Conservation (phyloP, 805 yeast species). For the Candida ficus region DNA sequence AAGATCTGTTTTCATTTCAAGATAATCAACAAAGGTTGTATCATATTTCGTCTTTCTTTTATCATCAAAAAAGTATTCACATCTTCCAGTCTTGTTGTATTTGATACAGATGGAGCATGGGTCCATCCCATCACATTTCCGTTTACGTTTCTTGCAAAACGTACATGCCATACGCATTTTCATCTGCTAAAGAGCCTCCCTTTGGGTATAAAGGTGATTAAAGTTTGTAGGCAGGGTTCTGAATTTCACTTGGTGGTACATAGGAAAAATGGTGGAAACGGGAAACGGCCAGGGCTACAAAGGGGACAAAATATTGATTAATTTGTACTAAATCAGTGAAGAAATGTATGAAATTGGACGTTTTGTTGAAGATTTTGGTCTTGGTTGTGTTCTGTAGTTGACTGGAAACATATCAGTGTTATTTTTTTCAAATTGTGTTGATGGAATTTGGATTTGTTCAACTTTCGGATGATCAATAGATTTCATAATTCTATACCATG, state of each 20-base stretch:
- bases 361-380: not conserved
- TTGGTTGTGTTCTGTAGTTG: not conserved
- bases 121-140: constrained; percentile 14
- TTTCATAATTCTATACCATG: constrained; percentile 19
- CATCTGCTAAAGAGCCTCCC: too few relatives aligned
- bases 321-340: not conserved
- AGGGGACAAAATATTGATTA: not conserved
- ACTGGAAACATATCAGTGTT: constrained; percentile 12
- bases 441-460: not conserved
- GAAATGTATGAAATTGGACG: constrained; percentile 3
- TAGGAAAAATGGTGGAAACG: too few relatives aligned
- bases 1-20: constrained; percentile 26
- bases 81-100: constrained; percentile 12
- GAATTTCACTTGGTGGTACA: too few relatives aligned
- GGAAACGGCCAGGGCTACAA: constrained; percentile 1
- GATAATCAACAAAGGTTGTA: constrained; percentile 27
- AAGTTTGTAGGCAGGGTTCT: too few relatives aligned
- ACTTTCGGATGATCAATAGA: constrained; percentile 10
- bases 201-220: too few relatives aligned
- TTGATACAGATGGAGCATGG: constrained; percentile 12
- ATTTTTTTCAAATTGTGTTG: constrained; percentile 5
- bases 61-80: constrained; percentile 25
- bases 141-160: constrained; percentile 13
- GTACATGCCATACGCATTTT: constrained; percentile 10
- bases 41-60: constrained; percentile 28